Percentiles rank a stretch among this genome's conserved stretches.
phyloP scores from a whole-genome alignment of 2,329 filamentous ascomycete species.

The Bipolaris oryzae region DNA sequence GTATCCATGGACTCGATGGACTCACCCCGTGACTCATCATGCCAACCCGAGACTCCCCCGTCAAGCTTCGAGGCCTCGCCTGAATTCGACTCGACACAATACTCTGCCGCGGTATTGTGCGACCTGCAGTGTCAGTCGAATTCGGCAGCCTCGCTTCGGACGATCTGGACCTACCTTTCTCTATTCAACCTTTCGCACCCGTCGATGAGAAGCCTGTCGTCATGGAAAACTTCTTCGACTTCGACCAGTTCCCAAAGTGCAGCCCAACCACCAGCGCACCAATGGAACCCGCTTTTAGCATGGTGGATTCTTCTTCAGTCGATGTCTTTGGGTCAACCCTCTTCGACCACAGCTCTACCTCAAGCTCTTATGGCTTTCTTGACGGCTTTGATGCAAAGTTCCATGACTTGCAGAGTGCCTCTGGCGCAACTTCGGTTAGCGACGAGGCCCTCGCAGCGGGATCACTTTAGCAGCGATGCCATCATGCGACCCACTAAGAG shows the following conservation, averaged over 20 bases:
- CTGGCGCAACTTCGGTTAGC: slow-evolving; percentile 56
- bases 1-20: slow-evolving; percentile 49
- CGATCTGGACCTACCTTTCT: slow-evolving; percentile 46
- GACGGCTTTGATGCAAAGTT: slow-evolving; percentile 50
- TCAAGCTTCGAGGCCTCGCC: slow-evolving; percentile 51
- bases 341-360: slow-evolving; percentile 36
- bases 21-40: slow-evolving; percentile 47
- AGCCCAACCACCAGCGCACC: slow-evolving; percentile 21
- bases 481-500: slow-evolving; percentile 33
- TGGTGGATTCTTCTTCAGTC: slow-evolving; percentile 39
- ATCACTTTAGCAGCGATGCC: slow-evolving; percentile 36
- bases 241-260: slow-evolving; percentile 49
- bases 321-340: slow-evolving; percentile 46
- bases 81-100: slow-evolving; percentile 96
- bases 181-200: slow-evolving; percentile 46
- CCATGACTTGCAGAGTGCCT: slow-evolving; percentile 54
- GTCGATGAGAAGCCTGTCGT: slow-evolving; percentile 48
- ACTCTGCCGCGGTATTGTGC: slow-evolving; percentile 99
- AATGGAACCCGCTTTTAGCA: slow-evolving; percentile 36
- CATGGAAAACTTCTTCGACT: slow-evolving; percentile 47
- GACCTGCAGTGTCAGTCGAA: slow-evolving; percentile 99
- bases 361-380: slow-evolving; percentile 44
- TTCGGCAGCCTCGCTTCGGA: slow-evolving; percentile 39
- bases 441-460: slow-evolving; percentile 56
- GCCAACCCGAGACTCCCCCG: slow-evolving; percentile 48